Evolutionary conservation across 768 basidiomycete genomes (phyloP).

Genomic region (Trametes gibbosa): DNA sequence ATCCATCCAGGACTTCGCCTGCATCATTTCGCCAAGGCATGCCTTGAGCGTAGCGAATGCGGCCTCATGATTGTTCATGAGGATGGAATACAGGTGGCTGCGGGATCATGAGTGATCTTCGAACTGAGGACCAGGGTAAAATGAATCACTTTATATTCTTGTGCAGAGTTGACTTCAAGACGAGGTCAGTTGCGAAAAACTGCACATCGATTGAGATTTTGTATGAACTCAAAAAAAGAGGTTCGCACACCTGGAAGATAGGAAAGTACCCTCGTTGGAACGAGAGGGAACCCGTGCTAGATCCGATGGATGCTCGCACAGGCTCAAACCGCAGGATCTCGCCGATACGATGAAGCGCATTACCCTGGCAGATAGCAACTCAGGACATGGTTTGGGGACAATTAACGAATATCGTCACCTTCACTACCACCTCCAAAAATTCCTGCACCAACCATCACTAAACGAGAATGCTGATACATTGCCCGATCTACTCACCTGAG

Average conservation of each 20-base stretch:
- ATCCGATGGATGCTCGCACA: slow-evolving; percentile 39
- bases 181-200: slow-evolving; percentile 59
- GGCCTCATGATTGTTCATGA: slow-evolving; percentile 30
- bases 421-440: slow-evolving; percentile 35
- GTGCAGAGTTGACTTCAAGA: slow-evolving; percentile 53
- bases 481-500: slow-evolving; percentile 38
- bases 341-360: slow-evolving; percentile 47
- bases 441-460: slow-evolving; percentile 27
- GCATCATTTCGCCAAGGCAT: slow-evolving; percentile 35
- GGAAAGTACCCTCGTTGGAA: slow-evolving; percentile 59
- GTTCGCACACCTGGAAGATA: slow-evolving; percentile 43
- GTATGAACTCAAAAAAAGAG: not conserved
- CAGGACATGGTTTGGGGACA: not conserved
- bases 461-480: slow-evolving; percentile 7
- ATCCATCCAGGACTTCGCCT: slow-evolving; percentile 16
- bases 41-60: slow-evolving; percentile 40
- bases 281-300: slow-evolving; percentile 37
- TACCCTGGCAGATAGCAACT: slow-evolving; percentile 35
- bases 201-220: not conserved
- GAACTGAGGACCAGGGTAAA: not conserved
- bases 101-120: not conserved
- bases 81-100: slow-evolving; percentile 17
- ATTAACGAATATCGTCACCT: slow-evolving; percentile 25
- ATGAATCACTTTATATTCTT: slow-evolving; percentile 48
- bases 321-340: slow-evolving; percentile 47